Evolutionary conservation across 1,284 basidiomycete genomes (phyloP).

Genomic region (Leccinum subrobustum): DNA sequence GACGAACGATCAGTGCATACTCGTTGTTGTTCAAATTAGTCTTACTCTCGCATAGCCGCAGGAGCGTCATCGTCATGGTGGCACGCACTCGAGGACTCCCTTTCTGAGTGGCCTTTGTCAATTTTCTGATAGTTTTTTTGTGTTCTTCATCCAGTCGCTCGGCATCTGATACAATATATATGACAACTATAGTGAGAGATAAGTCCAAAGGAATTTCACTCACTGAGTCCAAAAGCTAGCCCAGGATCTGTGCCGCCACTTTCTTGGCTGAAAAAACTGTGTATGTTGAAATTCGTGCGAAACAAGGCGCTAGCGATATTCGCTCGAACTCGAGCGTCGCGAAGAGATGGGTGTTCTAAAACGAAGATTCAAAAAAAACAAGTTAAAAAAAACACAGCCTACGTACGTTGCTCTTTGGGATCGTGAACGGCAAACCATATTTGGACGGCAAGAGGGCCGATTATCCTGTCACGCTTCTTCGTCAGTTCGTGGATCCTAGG

Average conservation of each 20-base stretch:
- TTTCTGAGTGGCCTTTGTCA: constrained; percentile 5
- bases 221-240: constrained; percentile 26
- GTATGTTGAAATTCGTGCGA: not conserved
- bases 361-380: not conserved
- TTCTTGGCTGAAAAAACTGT: not conserved
- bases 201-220: not conserved
- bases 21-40: not conserved
- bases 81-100: constrained; percentile 16
- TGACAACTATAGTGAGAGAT: not conserved
- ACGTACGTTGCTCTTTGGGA: constrained; percentile 8
- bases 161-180: constrained; percentile 7
- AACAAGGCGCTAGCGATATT: constrained; percentile 21
- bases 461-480: not conserved
- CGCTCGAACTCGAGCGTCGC: constrained; percentile 7
- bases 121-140: constrained; percentile 8
- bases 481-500: not conserved
- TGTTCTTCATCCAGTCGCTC: not conserved
- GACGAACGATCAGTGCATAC: constrained; percentile 1
- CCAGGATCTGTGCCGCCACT: not conserved
- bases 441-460: not conserved
- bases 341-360: constrained; percentile 8
- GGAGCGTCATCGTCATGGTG: constrained; percentile 22
- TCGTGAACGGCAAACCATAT: not conserved
- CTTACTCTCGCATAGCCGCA: constrained; percentile 18
- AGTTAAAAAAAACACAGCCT: not conserved